phyloP scores from a whole-genome alignment of 176 grass and related monocot species.

The Microstegium vimineum region DNA sequence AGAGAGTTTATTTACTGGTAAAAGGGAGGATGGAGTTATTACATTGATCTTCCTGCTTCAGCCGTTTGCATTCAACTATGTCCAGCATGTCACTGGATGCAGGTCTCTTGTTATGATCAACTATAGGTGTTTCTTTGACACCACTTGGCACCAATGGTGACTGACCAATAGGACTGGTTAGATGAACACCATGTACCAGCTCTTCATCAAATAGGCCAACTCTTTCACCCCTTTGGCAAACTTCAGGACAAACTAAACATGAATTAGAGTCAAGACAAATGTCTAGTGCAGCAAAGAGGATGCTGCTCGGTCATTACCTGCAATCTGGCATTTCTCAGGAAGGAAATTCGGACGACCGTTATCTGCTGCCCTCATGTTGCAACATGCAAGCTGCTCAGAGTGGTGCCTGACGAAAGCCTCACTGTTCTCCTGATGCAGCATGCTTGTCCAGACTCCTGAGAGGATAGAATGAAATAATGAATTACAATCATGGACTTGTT shows the following conservation, averaged over 20 bases:
- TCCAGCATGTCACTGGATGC: conserved; percentile 1
- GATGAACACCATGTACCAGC: background rate
- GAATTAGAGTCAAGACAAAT: conserved; percentile 2
- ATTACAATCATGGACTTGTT: background rate
- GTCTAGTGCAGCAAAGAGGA: background rate
- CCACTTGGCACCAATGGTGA: background rate
- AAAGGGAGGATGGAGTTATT: conserved; percentile 18
- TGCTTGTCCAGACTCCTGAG: conserved; percentile 17
- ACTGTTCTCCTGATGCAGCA: conserved; percentile 51
- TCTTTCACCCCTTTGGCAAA: conserved; percentile 22
- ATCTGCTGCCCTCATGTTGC: conserved; percentile 38
- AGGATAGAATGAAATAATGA: background rate
- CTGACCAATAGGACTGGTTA: background rate
- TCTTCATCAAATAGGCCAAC: conserved; percentile 9
- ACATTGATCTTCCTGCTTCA: conserved; percentile 35
- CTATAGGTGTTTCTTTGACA: background rate
- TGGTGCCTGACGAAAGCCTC: conserved; percentile 38
- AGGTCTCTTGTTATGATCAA: conserved; percentile 30
- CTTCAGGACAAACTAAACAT: conserved; percentile 6
- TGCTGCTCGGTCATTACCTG: conserved; percentile 27
- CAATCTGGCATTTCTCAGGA: conserved; percentile 38
- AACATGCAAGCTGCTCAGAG: conserved; percentile 38
- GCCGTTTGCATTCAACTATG: conserved; percentile 30
- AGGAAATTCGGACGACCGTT: conserved; percentile 32
- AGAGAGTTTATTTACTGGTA: background rate